Evolutionary conservation across 2,329 filamentous ascomycete species (phyloP), one percentile per base, ranked within the genome.

Genomic region (Xylariaceae sp.): DNA sequence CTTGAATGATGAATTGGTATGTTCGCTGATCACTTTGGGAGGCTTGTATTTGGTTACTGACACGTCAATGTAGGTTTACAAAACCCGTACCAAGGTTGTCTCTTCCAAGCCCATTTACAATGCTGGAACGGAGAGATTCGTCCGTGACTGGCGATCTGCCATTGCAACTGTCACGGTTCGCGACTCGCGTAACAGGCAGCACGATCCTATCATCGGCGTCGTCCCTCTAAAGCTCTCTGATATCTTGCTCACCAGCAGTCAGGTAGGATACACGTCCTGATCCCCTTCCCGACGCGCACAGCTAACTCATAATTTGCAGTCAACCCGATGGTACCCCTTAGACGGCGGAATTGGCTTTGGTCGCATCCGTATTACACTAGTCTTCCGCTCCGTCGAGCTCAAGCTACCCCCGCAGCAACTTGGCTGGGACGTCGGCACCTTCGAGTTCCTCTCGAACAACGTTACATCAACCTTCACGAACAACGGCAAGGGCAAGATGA

Each of bases 101-200:
- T 94, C 87, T 27, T 94, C 88, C 42, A 91, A 94, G 64, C 93
- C 93, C 2, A 96, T 97, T 53, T 97, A 95, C 76, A 96, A 97
- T 57, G 91, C 93, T 3, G 92, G 92, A 48, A 96, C 91, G 0
- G 93, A 98, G 62, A 81, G 86, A 11, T 97, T 97, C 58, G 73
- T 97, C 22, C 85, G 92, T 19, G 92, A 98, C 62, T 98, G 93
- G 93, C 79, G 89, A 52, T 93, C 88, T 16, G 78, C 80, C 37
- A 86, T 96, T 46, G 77, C 95, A 43, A 96, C 91, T 0, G 76
- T 97, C 40, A 87, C 88, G 1, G 90, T 96, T 14, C 85, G 93
- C 21, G 92, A 97, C 63, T 83, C 86, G 10, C 82, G 92, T 25
- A 88, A 96, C 65, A 79, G 92, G 43, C 85, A 98, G 67, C 92